These are phyloP conservation scores for Vitellaria paradoxa DNA, from an alignment of 179 eudicot species.

Conservation along the genomic window DNA sequence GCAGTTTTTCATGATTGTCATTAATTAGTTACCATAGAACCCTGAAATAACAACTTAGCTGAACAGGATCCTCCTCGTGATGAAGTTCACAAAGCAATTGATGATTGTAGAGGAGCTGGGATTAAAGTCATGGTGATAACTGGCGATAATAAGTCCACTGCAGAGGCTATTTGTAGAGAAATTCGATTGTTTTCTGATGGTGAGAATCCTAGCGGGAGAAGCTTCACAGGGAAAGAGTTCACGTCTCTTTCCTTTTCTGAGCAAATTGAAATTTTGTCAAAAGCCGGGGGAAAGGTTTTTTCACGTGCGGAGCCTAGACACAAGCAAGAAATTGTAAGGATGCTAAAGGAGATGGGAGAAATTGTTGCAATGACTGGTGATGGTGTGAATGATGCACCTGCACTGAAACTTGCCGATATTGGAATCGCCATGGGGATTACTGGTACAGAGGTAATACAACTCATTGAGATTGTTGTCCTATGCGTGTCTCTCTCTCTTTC, in stretches of 20 bases:
- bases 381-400: slow-evolving; percentile 97
- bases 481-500: no score
- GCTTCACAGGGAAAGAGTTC: slow-evolving; percentile 85
- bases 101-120: slow-evolving; percentile 80
- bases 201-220: slow-evolving; percentile 54
- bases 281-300: slow-evolving; percentile 72
- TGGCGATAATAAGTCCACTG: slow-evolving; percentile 90
- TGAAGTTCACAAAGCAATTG: slow-evolving; percentile 71
- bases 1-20: background rate
- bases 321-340: slow-evolving; percentile 88
- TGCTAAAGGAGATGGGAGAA: slow-evolving; percentile 78
- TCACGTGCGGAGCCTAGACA: slow-evolving; percentile 93
- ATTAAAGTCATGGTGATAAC: slow-evolving; percentile 83
- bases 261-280: slow-evolving; percentile 51
- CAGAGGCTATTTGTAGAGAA: slow-evolving; percentile 81
- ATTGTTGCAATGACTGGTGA: slow-evolving; percentile 98
- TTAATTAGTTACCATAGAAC: background rate
- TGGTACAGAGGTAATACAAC: slow-evolving; percentile 73
- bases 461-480: no score
- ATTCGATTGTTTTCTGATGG: slow-evolving; percentile 49
- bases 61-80: slow-evolving; percentile 89
- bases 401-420: slow-evolving; percentile 84
- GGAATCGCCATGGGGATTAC: slow-evolving; percentile 95
- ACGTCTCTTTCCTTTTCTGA: slow-evolving; percentile 51
- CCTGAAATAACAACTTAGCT: background rate